Conservation (phyloP, 2,329 filamentous ascomycete species). For the Tolypocladium nubicola region DNA sequence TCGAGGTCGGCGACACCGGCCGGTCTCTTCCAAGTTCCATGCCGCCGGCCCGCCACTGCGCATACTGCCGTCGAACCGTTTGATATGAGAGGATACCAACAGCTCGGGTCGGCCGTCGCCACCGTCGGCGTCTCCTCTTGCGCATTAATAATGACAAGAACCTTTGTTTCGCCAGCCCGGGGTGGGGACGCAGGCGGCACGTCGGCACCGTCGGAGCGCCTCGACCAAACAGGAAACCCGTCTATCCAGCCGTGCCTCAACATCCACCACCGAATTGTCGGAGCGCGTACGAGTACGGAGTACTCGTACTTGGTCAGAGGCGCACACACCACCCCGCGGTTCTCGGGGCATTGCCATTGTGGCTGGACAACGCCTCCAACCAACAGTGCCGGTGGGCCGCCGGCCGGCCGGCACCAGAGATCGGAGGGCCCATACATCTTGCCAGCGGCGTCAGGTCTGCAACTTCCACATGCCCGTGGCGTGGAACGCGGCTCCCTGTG, state of each 20-base stretch:
- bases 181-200: neutral
- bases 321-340: neutral
- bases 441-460: neutral
- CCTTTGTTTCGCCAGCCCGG: constrained; percentile 2
- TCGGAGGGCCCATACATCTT: neutral
- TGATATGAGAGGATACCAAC: constrained; percentile 6
- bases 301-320: neutral
- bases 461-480: neutral
- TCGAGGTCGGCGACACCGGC: neutral
- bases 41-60: neutral
- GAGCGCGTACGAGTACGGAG: neutral
- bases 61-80: neutral
- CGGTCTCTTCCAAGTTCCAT: neutral
- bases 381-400: neutral
- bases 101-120: constrained; percentile 3
- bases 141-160: neutral
- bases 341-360: neutral
- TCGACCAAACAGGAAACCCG: constrained; percentile 1
- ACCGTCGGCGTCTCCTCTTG: neutral
- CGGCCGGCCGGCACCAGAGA: neutral
- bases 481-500: neutral
- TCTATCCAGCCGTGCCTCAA: neutral
- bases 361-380: neutral
- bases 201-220: neutral
- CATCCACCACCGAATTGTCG: neutral